Conservation (phyloP, 2,329 filamentous ascomycete genomes). For the Calycina herbarum region DNA sequence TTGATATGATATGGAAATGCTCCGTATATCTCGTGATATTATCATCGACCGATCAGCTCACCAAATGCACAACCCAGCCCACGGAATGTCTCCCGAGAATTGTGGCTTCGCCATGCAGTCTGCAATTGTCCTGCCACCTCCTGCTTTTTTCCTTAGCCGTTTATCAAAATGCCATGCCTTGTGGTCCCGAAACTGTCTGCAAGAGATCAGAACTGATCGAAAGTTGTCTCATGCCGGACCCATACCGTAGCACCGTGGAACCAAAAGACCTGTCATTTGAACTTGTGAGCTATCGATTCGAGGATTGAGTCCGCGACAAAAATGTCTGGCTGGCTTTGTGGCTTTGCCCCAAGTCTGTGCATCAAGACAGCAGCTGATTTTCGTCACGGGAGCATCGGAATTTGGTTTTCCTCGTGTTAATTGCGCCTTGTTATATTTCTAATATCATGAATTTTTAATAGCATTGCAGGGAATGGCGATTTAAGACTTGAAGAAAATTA, state of each 20-base stretch:
- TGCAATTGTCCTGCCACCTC: not conserved
- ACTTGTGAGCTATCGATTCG: not conserved
- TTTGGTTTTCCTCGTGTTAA: no score
- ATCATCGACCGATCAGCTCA: not conserved
- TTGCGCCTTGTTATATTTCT: no score
- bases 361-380: not conserved
- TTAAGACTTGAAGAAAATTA: no score
- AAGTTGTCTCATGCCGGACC: not conserved
- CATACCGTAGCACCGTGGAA: not conserved
- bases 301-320: not conserved
- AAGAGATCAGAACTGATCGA: conserved; percentile 2
- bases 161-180: not conserved
- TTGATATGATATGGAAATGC: not conserved
- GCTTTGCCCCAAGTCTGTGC: not conserved
- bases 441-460: no score
- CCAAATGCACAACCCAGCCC: not conserved
- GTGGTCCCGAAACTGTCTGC: not conserved
- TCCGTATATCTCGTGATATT: not conserved
- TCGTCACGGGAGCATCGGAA: not conserved
- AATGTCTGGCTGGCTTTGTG: not conserved
- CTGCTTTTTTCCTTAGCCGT: not conserved
- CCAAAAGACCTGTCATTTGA: not conserved
- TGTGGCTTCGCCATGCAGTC: not conserved
- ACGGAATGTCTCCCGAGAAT: not conserved
- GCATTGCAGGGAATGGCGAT: no score